phyloP scores from a whole-genome alignment of 1,284 basidiomycete genomes.

The Leccinum subfulvum region DNA sequence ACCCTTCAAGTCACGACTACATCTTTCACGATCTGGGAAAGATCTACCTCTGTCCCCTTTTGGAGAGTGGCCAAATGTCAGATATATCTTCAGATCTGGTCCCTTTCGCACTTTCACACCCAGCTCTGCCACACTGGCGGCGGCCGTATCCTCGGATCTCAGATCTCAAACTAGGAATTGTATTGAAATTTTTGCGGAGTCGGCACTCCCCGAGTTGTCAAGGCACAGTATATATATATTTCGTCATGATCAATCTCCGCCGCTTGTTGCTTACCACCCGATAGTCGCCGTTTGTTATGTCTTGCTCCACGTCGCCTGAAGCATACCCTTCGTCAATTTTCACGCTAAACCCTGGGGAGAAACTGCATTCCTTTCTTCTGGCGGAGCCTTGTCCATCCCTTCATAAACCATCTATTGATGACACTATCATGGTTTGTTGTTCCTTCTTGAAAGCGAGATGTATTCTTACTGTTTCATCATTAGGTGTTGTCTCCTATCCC shows the following conservation, averaged over 20 bases:
- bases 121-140: not conserved
- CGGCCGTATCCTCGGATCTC: not conserved
- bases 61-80: not conserved
- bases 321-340: not conserved
- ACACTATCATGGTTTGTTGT: not conserved
- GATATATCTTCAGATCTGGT: not conserved
- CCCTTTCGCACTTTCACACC: not conserved
- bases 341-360: not conserved
- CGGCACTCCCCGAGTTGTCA: not conserved
- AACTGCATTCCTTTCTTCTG: not conserved
- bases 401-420: not conserved
- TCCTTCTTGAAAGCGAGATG: not conserved
- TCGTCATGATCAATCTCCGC: not conserved
- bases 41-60: not conserved
- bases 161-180: not conserved
- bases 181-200: not conserved
- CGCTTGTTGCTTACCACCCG: not conserved
- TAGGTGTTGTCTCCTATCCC: not conserved
- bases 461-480: not conserved
- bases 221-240: not conserved
- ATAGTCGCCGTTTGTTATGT: not conserved
- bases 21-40: too few species aligned
- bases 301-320: not conserved
- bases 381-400: not conserved
- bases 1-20: too few species aligned